phyloP scores from a whole-genome alignment of 345 rosid species.

The Heritiera fomes region DNA sequence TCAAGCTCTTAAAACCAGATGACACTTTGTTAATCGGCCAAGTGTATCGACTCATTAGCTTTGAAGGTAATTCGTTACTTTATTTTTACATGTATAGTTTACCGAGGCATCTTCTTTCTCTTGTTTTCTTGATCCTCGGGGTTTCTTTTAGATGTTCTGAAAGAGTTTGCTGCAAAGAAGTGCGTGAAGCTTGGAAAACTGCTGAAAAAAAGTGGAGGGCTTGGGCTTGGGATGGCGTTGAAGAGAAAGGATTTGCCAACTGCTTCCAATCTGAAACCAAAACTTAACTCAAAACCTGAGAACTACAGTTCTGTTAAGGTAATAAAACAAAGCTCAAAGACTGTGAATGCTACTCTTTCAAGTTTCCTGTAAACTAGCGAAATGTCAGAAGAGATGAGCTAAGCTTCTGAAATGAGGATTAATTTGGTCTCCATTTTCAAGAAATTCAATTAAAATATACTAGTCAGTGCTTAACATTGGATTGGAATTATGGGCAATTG shows the following conservation, averaged over 20 bases:
- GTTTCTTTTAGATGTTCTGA: constrained; percentile 56
- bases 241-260: constrained; percentile 34
- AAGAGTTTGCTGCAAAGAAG: constrained; percentile 71
- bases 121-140: background rate
- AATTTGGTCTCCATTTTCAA: constrained; percentile 7
- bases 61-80: constrained; percentile 49
- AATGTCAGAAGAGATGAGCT: background rate
- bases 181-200: constrained; percentile 72
- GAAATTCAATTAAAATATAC: background rate
- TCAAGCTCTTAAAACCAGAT: constrained; percentile 76
- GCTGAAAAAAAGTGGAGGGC: constrained; percentile 52
- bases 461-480: constrained; percentile 3
- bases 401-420: background rate
- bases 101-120: background rate
- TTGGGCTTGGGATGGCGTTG: constrained; percentile 32
- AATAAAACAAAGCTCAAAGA: background rate
- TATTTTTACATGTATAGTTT: background rate
- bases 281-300: constrained; percentile 28
- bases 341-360: background rate
- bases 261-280: constrained; percentile 24
- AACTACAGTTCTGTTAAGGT: constrained; percentile 29
- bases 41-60: constrained; percentile 76
- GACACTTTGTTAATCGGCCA: constrained; percentile 72
- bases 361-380: background rate
- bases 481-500: background rate